A percentile compares a stretch with the other conserved stretches of the same genome.
Evolutionary conservation across 495 filamentous ascomycete genomes (phyloP).

Genomic region (Neurospora tetraspora): DNA sequence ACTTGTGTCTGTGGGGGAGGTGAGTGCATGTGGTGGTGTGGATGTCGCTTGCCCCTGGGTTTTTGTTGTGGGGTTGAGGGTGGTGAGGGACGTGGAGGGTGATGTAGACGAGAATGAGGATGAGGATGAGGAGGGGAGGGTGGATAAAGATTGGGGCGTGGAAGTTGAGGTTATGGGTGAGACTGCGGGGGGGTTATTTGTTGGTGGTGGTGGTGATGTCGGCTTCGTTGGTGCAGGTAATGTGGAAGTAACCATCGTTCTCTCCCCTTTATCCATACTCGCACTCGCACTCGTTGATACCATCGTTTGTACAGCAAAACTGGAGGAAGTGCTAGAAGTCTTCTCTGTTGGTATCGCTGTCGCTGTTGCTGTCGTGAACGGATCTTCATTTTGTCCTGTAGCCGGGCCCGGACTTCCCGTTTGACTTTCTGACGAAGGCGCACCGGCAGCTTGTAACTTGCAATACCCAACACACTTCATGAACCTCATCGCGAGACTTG

Average conservation of each 20-base stretch:
- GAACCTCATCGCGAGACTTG: background rate
- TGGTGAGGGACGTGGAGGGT: background rate
- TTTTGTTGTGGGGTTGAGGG: background rate
- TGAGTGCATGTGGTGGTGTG: no score
- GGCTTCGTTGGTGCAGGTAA: background rate
- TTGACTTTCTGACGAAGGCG: background rate
- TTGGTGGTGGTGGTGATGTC: background rate
- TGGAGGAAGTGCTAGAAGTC: background rate
- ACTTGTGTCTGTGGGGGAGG: background rate
- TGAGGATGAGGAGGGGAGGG: background rate
- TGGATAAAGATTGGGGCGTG: rapidly evolving
- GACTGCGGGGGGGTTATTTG: background rate
- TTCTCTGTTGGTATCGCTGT: background rate
- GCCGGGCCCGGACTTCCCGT: no score
- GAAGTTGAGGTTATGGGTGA: background rate
- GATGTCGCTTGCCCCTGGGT: no score
- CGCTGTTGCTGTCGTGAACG: background rate
- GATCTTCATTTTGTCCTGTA: background rate
- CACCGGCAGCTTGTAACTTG: background rate
- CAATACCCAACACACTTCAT: background rate
- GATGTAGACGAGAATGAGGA: background rate
- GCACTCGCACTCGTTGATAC: background rate
- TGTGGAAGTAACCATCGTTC: background rate
- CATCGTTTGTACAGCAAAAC: background rate
- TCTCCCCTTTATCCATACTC: background rate